Conservation (phyloP, 495 filamentous ascomycete genomes). For the Trypethelium eluteriae region DNA sequence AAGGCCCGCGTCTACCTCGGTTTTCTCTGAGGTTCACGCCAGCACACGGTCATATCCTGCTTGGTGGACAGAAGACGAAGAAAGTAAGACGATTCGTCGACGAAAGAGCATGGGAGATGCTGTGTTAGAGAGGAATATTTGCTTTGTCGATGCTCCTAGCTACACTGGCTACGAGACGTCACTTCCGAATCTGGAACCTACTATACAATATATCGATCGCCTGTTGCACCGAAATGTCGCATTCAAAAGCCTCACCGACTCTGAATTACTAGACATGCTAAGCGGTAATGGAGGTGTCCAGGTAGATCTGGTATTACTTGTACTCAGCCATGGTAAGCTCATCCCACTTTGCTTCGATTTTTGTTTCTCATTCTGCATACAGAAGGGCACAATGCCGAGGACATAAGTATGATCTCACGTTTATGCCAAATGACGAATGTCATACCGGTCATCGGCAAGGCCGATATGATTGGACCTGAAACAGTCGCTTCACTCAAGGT, state of each 20-base stretch:
- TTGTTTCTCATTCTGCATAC: background rate
- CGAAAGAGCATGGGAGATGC: conserved; percentile 74
- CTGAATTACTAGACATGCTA: conserved; percentile 70
- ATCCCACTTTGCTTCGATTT: background rate
- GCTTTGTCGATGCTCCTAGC: conserved; percentile 89
- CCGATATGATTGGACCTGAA: conserved; percentile 58
- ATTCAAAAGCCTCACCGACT: conserved; percentile 52
- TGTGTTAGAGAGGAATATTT: conserved; percentile 85
- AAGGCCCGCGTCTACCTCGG: conserved; percentile 28
- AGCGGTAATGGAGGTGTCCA: conserved; percentile 81
- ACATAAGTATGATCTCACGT: conserved; percentile 60
- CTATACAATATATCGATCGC: conserved; percentile 62
- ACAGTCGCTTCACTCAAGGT: conserved; percentile 57
- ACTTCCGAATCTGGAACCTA: background rate
- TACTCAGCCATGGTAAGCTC: conserved; percentile 57
- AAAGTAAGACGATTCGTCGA: conserved; percentile 58
- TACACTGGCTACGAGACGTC: conserved; percentile 56
- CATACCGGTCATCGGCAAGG: conserved; percentile 71
- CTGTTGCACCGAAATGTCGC: conserved; percentile 60
- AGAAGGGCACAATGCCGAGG: conserved; percentile 60
- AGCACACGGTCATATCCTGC: conserved; percentile 86
- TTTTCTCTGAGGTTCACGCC: conserved; percentile 76
- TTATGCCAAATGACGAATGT: conserved; percentile 77
- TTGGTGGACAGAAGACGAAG: conserved; percentile 91
- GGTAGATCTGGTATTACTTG: conserved; percentile 81